A percentile compares a stretch with the other conserved stretches of the same genome.
Conservation (phyloP, 371 early-diverging fungal genomes). For the Mucor ambiguus region DNA sequence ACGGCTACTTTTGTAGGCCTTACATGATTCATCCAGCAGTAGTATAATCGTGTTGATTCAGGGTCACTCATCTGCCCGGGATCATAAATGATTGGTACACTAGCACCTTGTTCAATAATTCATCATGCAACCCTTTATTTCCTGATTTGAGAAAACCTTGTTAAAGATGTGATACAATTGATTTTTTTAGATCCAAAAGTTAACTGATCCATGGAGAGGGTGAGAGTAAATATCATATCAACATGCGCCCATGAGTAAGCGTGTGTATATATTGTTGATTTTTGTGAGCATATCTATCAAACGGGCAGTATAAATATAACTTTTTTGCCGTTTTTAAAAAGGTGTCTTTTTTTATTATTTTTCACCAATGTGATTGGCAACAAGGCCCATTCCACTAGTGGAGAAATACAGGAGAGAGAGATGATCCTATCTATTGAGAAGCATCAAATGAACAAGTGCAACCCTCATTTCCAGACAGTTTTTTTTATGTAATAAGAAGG, state of each 20-base stretch:
- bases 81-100: neutral
- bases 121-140: neutral
- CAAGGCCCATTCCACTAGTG: neutral
- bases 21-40: neutral
- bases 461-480: neutral
- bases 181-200: neutral
- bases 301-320: neutral
- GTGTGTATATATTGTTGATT: neutral
- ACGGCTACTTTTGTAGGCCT: neutral
- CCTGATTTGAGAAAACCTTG: neutral
- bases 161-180: neutral
- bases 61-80: neutral
- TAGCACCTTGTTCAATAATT: neutral
- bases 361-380: neutral
- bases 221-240: neutral
- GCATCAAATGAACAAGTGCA: neutral
- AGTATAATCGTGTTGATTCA: neutral
- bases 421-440: neutral
- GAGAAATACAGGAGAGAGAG: neutral
- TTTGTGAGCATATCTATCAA: neutral
- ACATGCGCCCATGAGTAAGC: neutral
- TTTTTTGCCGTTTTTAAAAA: neutral
- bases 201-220: neutral
- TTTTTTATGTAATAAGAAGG: conserved; percentile 17
- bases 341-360: neutral